Evolutionary conservation across 176 grass and related monocot species (phyloP).

Genomic region (Olyra latifolia): DNA sequence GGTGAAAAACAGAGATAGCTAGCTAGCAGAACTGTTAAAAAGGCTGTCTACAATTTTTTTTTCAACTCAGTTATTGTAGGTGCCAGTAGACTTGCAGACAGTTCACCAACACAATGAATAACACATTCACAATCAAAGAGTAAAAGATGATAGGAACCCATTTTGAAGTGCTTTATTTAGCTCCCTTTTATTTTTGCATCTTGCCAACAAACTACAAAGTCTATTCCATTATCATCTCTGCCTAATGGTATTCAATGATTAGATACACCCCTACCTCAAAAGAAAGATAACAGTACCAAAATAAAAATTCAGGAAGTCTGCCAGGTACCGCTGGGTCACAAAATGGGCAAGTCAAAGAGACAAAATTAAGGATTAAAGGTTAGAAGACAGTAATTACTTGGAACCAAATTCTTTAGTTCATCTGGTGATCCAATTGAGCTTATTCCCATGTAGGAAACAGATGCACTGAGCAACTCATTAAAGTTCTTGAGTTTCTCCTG

Average conservation of each 20-base stretch:
- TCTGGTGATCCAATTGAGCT: constrained; percentile 51
- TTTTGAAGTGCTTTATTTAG: not conserved
- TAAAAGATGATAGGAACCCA: not conserved
- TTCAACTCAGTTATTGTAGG: not conserved
- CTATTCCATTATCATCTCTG: not conserved
- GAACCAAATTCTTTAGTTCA: constrained; percentile 65
- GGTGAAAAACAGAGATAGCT: not conserved
- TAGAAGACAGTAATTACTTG: constrained; percentile 40
- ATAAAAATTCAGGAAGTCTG: not conserved
- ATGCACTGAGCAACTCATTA: constrained; percentile 55
- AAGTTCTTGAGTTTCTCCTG: constrained; percentile 86
- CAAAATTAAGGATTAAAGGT: not conserved
- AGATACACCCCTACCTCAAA: not conserved
- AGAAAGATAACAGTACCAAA: not conserved
- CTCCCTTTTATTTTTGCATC: not conserved
- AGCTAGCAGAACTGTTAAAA: not conserved
- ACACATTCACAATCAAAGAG: not conserved
- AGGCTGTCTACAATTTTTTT: not conserved
- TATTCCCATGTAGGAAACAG: constrained; percentile 80
- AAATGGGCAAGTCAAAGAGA: constrained; percentile 6
- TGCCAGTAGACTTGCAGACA: not conserved
- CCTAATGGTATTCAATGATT: not conserved
- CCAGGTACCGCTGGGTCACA: not conserved
- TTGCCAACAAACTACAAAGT: not conserved
- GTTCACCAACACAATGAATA: not conserved